These are phyloP conservation scores for Pythium chondricola DNA, from an alignment of 352 stramenopile genomes.

Conservation along the genomic window DNA sequence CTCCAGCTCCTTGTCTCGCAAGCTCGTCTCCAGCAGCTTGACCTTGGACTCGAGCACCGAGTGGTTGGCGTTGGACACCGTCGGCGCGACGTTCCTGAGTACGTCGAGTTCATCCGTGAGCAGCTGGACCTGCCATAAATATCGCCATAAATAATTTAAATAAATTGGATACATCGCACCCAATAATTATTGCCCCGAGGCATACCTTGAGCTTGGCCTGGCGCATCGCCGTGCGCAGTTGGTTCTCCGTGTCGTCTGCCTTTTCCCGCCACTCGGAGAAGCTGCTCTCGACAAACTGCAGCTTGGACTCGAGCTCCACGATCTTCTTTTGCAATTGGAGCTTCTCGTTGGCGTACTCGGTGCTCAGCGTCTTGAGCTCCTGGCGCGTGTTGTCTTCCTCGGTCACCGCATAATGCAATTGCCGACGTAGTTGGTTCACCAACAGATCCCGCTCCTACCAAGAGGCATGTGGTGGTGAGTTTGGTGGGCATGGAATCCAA, in stretches of 20 bases:
- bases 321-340: constrained; percentile 60
- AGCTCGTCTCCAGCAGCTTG: constrained; percentile 47
- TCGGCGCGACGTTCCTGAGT: constrained; percentile 12
- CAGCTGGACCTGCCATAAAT: constrained; percentile 64
- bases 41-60: constrained; percentile 63
- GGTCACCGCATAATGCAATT: constrained; percentile 51
- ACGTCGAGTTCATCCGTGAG: constrained; percentile 53
- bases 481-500: too few species aligned
- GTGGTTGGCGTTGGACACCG: too few species aligned
- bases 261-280: constrained; percentile 72
- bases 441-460: constrained; percentile 47
- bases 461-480: too few species aligned
- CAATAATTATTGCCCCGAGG: neutral
- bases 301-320: constrained; percentile 61
- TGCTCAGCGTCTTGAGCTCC: constrained; percentile 49
- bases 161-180: too few species aligned
- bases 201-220: constrained; percentile 54
- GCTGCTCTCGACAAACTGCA: constrained; percentile 56
- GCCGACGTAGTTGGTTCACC: constrained; percentile 54
- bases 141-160: too few species aligned
- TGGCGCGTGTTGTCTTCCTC: constrained; percentile 61
- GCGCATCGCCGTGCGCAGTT: constrained; percentile 33
- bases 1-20: constrained; percentile 57
- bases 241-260: constrained; percentile 41
- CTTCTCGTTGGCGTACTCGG: constrained; percentile 48